Conservation (phyloP, 1,139 yeast genomes). For the Kodamaea sp. region DNA sequence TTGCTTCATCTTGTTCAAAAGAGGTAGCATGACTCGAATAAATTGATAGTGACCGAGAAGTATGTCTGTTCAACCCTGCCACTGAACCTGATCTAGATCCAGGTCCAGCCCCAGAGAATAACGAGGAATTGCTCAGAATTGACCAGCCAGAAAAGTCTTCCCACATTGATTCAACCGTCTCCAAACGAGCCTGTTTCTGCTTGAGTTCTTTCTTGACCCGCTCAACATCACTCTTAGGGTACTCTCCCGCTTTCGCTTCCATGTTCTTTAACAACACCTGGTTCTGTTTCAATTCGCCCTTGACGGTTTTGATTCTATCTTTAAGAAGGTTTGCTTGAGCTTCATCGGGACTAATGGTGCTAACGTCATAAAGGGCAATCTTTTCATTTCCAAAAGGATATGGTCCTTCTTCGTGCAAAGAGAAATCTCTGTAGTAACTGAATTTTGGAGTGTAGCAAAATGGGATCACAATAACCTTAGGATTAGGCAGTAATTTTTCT, state of each 20-base stretch:
- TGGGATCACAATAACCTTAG: slow-evolving; percentile 61
- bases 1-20: slow-evolving; percentile 32
- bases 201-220: slow-evolving; percentile 32
- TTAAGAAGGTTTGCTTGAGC: slow-evolving; percentile 49
- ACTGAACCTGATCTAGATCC: too few species aligned
- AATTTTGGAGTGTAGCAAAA: slow-evolving; percentile 75
- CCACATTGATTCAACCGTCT: slow-evolving; percentile 24
- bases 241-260: slow-evolving; percentile 9
- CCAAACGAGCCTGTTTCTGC: slow-evolving; percentile 31
- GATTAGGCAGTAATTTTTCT: slow-evolving; percentile 49
- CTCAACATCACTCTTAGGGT: slow-evolving; percentile 12
- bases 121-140: slow-evolving; percentile 16
- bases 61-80: slow-evolving; percentile 5
- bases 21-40: slow-evolving; percentile 29
- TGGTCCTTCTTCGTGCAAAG: slow-evolving; percentile 49
- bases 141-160: slow-evolving; percentile 18
- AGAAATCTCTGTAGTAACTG: slow-evolving; percentile 66
- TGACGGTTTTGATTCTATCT: slow-evolving; percentile 44
- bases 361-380: slow-evolving; percentile 44
- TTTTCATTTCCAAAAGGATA: slow-evolving; percentile 70
- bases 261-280: slow-evolving; percentile 17
- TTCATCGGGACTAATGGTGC: slow-evolving; percentile 44
- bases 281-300: slow-evolving; percentile 42
- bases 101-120: too few species aligned
- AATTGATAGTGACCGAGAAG: slow-evolving; percentile 24